Evolutionary conservation across 805 yeast genomes (phyloP).

Genomic region (Candida ortonii): DNA sequence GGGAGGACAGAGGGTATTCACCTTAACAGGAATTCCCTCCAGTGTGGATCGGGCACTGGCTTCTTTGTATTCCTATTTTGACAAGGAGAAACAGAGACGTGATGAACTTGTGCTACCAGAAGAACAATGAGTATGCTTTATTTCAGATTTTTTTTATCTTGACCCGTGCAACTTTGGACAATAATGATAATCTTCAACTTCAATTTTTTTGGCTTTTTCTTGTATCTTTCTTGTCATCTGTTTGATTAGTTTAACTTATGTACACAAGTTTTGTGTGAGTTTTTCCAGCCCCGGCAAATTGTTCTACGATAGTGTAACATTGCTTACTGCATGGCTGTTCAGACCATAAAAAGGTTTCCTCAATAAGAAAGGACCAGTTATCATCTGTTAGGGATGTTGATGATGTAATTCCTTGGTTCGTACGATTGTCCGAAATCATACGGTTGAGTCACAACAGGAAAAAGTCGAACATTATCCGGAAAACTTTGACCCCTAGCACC

Average conservation of each 20-base stretch:
- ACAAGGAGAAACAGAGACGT: slow-evolving; percentile 47
- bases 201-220: slow-evolving; percentile 1
- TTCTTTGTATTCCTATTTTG: slow-evolving; percentile 53
- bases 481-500: too few relatives aligned
- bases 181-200: slow-evolving; percentile 3
- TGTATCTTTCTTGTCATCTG: slow-evolving; percentile 3
- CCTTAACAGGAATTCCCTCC: slow-evolving; percentile 58
- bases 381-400: too few relatives aligned
- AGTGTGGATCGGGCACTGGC: slow-evolving; percentile 58
- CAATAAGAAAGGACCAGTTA: too few relatives aligned
- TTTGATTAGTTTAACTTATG: slow-evolving; percentile 16
- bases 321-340: too few relatives aligned
- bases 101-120: slow-evolving; percentile 16
- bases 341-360: too few relatives aligned
- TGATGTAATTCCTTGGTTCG: too few relatives aligned
- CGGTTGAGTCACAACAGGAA: too few relatives aligned
- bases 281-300: too few relatives aligned
- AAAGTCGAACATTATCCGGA: too few relatives aligned
- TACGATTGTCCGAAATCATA: too few relatives aligned
- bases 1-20: slow-evolving; percentile 63
- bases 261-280: slow-evolving; percentile 15
- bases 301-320: too few relatives aligned
- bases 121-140: slow-evolving; percentile 5
- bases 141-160: not conserved
- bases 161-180: slow-evolving; percentile 3